Evolutionary conservation across 495 filamentous ascomycete species (phyloP).

Genomic region (Aspergillus affinis): DNA sequence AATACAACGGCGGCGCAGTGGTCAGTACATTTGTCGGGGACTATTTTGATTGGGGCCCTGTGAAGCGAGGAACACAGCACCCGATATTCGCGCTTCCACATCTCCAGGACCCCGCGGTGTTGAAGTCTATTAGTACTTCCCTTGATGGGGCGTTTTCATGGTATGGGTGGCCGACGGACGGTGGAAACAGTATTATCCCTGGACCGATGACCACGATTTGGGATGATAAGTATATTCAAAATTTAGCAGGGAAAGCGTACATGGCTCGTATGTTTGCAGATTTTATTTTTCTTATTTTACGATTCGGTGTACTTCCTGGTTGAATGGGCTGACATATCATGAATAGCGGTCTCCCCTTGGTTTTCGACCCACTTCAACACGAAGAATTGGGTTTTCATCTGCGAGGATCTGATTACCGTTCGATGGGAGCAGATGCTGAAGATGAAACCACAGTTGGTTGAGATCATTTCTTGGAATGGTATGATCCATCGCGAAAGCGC

Average conservation of each 20-base stretch:
- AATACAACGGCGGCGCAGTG: constrained; percentile 33
- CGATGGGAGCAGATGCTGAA: constrained; percentile 55
- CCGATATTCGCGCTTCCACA: constrained; percentile 27
- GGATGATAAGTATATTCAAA: constrained; percentile 27
- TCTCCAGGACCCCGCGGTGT: constrained; percentile 26
- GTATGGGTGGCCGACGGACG: constrained; percentile 36
- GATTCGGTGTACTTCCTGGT: no score
- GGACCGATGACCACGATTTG: constrained; percentile 32
- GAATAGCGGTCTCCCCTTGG: constrained; percentile 35
- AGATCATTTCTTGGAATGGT: constrained; percentile 65
- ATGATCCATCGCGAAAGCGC: neutral
- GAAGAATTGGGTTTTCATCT: constrained; percentile 57
- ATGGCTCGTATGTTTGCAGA: constrained; percentile 36
- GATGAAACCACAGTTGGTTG: constrained; percentile 48
- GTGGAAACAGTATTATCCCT: constrained; percentile 31
- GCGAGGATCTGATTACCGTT: constrained; percentile 41
- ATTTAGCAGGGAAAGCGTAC: constrained; percentile 20
- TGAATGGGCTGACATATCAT: neutral
- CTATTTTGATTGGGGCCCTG: constrained; percentile 31
- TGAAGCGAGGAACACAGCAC: constrained; percentile 24
- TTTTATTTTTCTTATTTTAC: neutral
- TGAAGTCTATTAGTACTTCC: constrained; percentile 2
- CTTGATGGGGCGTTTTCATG: constrained; percentile 31
- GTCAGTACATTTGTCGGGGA: constrained; percentile 40
- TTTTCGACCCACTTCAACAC: constrained; percentile 46